These are phyloP conservation scores for Vachellia collinsii DNA, from an alignment of 306 rosid genomes.

Conservation along the genomic window DNA sequence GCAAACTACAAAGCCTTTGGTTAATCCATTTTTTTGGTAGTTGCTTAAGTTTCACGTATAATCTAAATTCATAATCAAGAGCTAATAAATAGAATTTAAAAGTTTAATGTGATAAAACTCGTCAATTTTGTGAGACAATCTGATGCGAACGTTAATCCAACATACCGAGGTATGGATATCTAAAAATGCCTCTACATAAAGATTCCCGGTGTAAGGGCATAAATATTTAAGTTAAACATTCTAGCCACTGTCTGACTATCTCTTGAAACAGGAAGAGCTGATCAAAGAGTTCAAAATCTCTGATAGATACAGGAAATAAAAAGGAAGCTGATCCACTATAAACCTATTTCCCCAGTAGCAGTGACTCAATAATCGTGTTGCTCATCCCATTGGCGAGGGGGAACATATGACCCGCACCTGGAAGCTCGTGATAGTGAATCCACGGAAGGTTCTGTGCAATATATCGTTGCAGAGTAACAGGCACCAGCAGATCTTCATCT, in stretches of 20 bases:
- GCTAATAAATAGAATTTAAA: background rate
- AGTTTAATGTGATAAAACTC: background rate
- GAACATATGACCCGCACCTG: slow-evolving; percentile 69
- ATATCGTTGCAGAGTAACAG: slow-evolving; percentile 55
- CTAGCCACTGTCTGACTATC: background rate
- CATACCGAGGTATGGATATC: background rate
- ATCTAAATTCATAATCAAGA: background rate
- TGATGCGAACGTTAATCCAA: background rate
- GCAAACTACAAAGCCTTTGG: no score
- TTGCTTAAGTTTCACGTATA: background rate
- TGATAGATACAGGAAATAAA: slow-evolving; percentile 9
- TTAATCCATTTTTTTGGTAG: background rate
- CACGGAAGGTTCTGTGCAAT: slow-evolving; percentile 65
- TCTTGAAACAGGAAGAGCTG: background rate
- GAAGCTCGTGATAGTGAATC: slow-evolving; percentile 70
- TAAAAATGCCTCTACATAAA: background rate
- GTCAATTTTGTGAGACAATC: background rate
- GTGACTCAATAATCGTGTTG: slow-evolving; percentile 48
- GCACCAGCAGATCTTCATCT: slow-evolving; percentile 63
- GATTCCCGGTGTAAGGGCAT: background rate
- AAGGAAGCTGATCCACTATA: slow-evolving; percentile 15
- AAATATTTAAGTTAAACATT: background rate
- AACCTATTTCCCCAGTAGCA: slow-evolving; percentile 41
- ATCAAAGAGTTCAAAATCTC: slow-evolving; percentile 26
- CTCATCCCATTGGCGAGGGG: slow-evolving; percentile 51